Evolutionary conservation across 169 alveolate genomes (phyloP).

Genomic region (Theileria luwenshuni): DNA sequence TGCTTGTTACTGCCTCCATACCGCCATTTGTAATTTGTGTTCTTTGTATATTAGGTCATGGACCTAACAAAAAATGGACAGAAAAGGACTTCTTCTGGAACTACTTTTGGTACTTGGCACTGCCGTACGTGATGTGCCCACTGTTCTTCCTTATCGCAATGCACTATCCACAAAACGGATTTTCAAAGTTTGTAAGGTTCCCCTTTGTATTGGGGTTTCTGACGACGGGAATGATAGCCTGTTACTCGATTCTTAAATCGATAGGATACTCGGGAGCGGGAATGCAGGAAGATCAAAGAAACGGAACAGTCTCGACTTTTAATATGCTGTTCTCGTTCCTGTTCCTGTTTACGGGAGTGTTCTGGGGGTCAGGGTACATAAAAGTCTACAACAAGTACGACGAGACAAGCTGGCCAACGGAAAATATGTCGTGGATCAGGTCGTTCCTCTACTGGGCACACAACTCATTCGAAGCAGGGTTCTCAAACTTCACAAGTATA

Average conservation of each 20-base stretch:
- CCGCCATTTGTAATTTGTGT: constrained; percentile 17
- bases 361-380: constrained; percentile 34
- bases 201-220: constrained; percentile 10
- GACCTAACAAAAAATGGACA: constrained; percentile 30
- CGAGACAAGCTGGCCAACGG: constrained; percentile 27
- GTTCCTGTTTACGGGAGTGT: constrained; percentile 6
- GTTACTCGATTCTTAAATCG: constrained; percentile 15
- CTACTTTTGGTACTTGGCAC: constrained; percentile 4
- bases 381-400: constrained; percentile 15
- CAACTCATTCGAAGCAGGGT: constrained; percentile 14
- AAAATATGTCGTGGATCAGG: constrained; percentile 15
- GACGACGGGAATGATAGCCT: constrained; percentile 7
- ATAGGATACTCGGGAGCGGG: constrained; percentile 34
- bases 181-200: background rate
- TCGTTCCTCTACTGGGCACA: constrained; percentile 5
- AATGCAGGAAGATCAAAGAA: constrained; percentile 23
- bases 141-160: constrained; percentile 6
- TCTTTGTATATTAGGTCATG: constrained; percentile 19
- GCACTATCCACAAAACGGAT: constrained; percentile 30
- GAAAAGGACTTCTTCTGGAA: constrained; percentile 33
- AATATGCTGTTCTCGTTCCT: constrained; percentile 18
- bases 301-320: constrained; percentile 24
- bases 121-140: constrained; percentile 14
- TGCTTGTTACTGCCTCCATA: constrained; percentile 3
- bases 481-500: constrained; percentile 1